These are phyloP conservation scores for Mucor saturninus DNA, from an alignment of 371 early-diverging fungal species.

Conservation along the genomic window DNA sequence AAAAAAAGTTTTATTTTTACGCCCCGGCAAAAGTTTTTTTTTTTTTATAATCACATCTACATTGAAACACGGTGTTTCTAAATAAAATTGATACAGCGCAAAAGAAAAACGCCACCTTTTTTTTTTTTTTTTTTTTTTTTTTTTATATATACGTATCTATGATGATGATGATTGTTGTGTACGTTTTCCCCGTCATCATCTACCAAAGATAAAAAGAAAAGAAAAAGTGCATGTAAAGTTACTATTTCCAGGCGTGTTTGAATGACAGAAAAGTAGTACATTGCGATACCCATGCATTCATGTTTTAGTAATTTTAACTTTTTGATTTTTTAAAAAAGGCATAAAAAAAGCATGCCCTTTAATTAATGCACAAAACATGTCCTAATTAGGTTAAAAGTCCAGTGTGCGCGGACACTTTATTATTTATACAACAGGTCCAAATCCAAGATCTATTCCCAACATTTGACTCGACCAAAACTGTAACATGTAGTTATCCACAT, in stretches of 20 bases:
- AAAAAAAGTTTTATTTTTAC: neutral
- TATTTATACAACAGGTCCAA: constrained; percentile 48
- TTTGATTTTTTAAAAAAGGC: neutral
- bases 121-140: too few relatives aligned
- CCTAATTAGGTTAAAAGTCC: neutral
- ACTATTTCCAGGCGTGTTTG: neutral
- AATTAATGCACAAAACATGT: neutral
- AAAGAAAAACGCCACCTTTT: too few relatives aligned
- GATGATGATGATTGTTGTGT: too few relatives aligned
- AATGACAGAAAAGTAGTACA: constrained; percentile 31
- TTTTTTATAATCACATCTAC: too few relatives aligned
- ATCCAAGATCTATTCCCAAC: constrained; percentile 64
- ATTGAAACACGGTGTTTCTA: neutral
- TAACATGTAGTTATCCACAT: constrained; percentile 77
- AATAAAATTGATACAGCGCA: too few relatives aligned
- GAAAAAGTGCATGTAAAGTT: neutral
- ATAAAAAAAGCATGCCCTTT: neutral
- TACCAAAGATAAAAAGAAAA: too few relatives aligned
- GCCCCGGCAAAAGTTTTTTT: neutral
- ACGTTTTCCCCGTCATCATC: too few relatives aligned
- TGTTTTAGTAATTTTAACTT: constrained; percentile 1
- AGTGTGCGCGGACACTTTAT: neutral
- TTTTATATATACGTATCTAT: too few relatives aligned
- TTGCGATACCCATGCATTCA: constrained; percentile 30
- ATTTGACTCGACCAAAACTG: constrained; percentile 66